Evolutionary conservation across 2,329 filamentous ascomycete species (phyloP), one percentile per base, ranked within the genome.

Genomic region (Beauveria medogensis): DNA sequence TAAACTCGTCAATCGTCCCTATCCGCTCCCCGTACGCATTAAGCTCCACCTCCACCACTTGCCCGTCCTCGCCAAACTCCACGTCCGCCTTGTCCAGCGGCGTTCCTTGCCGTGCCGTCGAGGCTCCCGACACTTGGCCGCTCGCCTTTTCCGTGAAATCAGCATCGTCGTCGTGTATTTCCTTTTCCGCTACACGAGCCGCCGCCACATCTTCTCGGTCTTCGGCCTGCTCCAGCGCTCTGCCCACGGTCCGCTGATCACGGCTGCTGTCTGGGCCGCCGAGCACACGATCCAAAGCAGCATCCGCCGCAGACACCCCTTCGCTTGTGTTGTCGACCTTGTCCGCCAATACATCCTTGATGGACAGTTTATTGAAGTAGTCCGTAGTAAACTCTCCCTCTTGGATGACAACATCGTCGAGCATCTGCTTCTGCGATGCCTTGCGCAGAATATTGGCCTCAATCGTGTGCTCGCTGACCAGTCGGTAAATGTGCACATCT

Each of bases 351-450:
- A 90, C 86, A 63, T 91, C 89, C 43, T 84, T 81, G 55, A 88
- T 86, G 78, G 66, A 92, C 48, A 90, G 79, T 67, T 88, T 91
- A 68, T 92, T 92, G 75, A 96, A 93, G 72, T 96, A 92, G 69
- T 99, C 94, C 0, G 94, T 99, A 0, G 93, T 99, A 72, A 99
- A 99, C 66, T 93, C 92, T 64, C 94, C 94, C 72, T 97, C 94
- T 71, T 99, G 95, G 66, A 99, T 99, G 61, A 99, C 92, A 8
- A 99, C 91, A 65, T 99, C 94, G 69, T 99, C 94, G 0, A 99
- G 82, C 84, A 99, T 92, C 68, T 95, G 90, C 77, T 99, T 99
- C 74, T 99, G 94, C 58, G 94, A 95, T 14, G 92, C 92, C 70
- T 97, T 97, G 65, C 93, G 90, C 44, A 99, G 79, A 63, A 99